Conservation (phyloP, 805 yeast genomes). For the Metschnikowia continentalis region DNA sequence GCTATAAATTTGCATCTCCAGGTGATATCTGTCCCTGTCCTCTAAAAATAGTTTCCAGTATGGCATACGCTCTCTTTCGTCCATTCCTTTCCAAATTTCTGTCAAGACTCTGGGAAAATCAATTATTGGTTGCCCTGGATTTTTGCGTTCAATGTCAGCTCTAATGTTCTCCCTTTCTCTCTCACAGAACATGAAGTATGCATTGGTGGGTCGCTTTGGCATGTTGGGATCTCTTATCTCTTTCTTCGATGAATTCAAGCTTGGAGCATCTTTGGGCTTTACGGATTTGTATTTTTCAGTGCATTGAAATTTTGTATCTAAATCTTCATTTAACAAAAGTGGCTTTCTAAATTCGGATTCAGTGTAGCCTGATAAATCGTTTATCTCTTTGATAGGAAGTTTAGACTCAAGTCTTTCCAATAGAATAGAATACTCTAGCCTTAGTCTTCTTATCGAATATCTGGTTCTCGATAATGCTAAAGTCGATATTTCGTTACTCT, state of each 20-base stretch:
- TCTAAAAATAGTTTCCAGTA: constrained; percentile 73
- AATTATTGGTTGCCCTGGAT: constrained; percentile 40
- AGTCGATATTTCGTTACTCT: constrained; percentile 70
- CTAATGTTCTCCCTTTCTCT: constrained; percentile 72
- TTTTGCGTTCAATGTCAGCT: constrained; percentile 49
- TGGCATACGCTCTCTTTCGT: constrained; percentile 65
- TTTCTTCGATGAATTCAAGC: neutral
- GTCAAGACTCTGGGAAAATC: constrained; percentile 78
- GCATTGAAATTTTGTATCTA: constrained; percentile 17
- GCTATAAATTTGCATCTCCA: constrained; percentile 60
- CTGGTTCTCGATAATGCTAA: constrained; percentile 75
- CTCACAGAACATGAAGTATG: constrained; percentile 84
- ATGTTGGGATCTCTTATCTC: constrained; percentile 66
- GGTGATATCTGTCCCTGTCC: constrained; percentile 70
- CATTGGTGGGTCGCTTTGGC: constrained; percentile 89
- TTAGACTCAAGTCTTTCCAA: constrained; percentile 66
- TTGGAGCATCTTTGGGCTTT: constrained; percentile 19
- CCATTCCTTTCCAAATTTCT: constrained; percentile 79
- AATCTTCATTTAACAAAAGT: constrained; percentile 29
- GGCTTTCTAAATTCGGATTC: constrained; percentile 42
- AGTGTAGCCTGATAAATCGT: constrained; percentile 23
- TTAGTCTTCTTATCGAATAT: constrained; percentile 66
- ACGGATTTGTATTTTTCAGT: constrained; percentile 5
- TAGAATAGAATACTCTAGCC: constrained; percentile 78
- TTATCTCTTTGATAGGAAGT: constrained; percentile 20